Evolutionary conservation across 2,329 filamentous ascomycete genomes (phyloP).

Genomic region (Byssoonygena ceratinophila): DNA sequence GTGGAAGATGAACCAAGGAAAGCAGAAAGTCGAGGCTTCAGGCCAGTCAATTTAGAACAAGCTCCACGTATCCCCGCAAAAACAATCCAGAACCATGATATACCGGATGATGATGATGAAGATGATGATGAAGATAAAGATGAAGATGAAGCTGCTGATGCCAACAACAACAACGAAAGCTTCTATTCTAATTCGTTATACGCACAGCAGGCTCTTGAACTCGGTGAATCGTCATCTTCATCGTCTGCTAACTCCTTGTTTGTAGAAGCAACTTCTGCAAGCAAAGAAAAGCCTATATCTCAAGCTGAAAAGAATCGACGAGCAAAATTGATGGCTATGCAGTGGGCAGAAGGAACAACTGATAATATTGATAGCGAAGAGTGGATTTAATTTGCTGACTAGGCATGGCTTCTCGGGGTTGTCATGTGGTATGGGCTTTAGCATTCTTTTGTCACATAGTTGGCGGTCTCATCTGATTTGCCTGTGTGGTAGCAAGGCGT

Average conservation of each 20-base stretch:
- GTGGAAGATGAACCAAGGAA: background rate
- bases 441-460: background rate
- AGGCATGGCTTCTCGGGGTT: background rate
- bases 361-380: slow-evolving; percentile 16
- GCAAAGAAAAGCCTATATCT: slow-evolving; percentile 13
- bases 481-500: no score
- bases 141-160: no score
- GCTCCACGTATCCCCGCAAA: background rate
- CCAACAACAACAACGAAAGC: background rate
- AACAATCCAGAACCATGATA: background rate
- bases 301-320: slow-evolving; percentile 24
- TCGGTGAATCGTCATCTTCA: background rate
- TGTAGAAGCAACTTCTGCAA: slow-evolving; percentile 1
- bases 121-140: no score
- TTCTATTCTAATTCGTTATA: background rate
- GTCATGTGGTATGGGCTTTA: background rate
- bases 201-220: slow-evolving; percentile 5
- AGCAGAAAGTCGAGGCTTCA: background rate
- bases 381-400: background rate
- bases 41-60: background rate
- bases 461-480: no score
- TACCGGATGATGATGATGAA: background rate
- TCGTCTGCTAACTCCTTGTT: slow-evolving; percentile 1
- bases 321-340: slow-evolving; percentile 27
- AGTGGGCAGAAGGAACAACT: slow-evolving; percentile 22